Evolutionary conservation across 805 yeast species (phyloP), one percentile per base, ranked within the genome.

Genomic region (Wickerhamia fluorescens): DNA sequence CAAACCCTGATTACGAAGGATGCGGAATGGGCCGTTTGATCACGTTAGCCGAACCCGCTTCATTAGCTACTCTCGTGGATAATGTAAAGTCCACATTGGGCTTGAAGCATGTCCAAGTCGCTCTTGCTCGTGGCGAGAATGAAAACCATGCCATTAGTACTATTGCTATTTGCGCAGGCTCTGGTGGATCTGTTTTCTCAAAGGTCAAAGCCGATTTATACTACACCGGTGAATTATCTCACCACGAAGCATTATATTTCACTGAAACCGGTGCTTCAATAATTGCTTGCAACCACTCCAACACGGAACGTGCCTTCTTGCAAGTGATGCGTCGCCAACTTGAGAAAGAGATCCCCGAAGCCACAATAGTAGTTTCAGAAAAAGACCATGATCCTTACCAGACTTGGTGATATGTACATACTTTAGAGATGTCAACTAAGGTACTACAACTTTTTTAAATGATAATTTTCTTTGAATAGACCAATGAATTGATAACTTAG

Each of bases 81-180:
- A 61, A 64, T 18, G 66, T 79, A 25, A 88, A 87, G 49, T 25
- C 29, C 1, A 57, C 64, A 16, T 55, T 89, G 24, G 63, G 60
- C 0, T 53, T 89, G 30, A 30, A 53, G 0, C 55, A 74, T 37
- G 59, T 88, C 6, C 94, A 84, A 49, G 71, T 85, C 2, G 84
- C 85, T 2, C 28, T 32, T 4, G 54, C 50, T 2, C 36, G 49
- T 19, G 41, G 42, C 16, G 48, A 49, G 24, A 40, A 51, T 32
- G 35, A 35, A 7, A 48, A 42, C 16, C 56, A 56, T 5, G 35
- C 35, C 3, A 66, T 86, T 30, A 54, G 51, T 14, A 67, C 72
- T 0, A 61, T 87, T 14, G 97, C 96, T 1, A 53, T 92, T 10
- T 92, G 99, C 56, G 97, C 98, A 3, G 99, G 99, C 0, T 82